Conservation (phyloP, 1,284 basidiomycete species). For the Mycena citricolor region DNA sequence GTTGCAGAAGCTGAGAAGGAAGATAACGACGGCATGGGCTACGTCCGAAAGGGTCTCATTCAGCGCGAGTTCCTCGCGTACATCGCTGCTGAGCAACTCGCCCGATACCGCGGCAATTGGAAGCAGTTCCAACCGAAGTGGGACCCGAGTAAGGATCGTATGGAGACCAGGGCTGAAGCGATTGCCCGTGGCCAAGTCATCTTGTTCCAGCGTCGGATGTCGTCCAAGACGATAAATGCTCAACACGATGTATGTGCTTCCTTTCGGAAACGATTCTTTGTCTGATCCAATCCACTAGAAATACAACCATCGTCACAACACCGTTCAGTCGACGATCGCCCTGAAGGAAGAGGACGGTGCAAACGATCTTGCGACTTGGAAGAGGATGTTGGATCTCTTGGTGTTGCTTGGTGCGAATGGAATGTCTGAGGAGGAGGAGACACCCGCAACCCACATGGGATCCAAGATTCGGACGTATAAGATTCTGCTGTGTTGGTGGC, state of each 20-base stretch:
- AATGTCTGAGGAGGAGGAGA: conserved; percentile 21
- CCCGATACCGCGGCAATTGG: conserved; percentile 8
- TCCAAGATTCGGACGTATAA: conserved; percentile 3
- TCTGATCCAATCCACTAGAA: conserved; percentile 9
- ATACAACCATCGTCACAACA: conserved; percentile 10
- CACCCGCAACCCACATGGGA: conserved; percentile 7
- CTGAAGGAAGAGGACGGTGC: conserved; percentile 11
- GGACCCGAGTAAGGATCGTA: conserved; percentile 1
- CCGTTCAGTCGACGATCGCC: conserved; percentile 8
- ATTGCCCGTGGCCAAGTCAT: conserved; percentile 3
- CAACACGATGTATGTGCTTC: conserved; percentile 15
- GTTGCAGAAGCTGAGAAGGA: conserved; percentile 9
- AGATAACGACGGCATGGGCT: conserved; percentile 7
- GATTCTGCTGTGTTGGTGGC: conserved; percentile 21
- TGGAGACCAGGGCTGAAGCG: conserved; percentile 17
- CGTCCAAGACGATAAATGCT: conserved; percentile 2
- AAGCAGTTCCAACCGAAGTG: conserved; percentile 16
- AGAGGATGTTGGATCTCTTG: conserved; percentile 14
- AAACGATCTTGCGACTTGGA: conserved; percentile 15
- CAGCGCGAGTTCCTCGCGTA: conserved; percentile 11
- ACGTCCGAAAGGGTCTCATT: conserved; percentile 1
- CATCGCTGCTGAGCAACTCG: conserved; percentile 9
- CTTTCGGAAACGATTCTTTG: not conserved
- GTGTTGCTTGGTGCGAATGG: conserved; percentile 12
- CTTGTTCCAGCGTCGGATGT: conserved; percentile 9